Percentiles rank a stretch among this genome's conserved stretches.
Conservation (phyloP, 1,284 basidiomycete genomes). For the Thecaphora thlaspeos region DNA sequence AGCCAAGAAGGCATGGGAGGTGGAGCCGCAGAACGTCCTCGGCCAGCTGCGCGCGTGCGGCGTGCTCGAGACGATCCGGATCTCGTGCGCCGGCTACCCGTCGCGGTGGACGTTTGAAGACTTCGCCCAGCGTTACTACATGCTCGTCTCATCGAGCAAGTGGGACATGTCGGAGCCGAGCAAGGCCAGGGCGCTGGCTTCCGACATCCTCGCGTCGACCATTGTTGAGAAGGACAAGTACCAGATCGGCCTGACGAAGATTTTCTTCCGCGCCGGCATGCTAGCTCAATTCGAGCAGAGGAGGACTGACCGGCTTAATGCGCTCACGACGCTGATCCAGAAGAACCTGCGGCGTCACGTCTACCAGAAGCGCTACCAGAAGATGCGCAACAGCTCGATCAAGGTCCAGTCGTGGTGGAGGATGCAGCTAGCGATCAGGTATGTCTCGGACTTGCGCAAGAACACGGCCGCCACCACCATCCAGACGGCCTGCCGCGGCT, state of each 20-base stretch:
- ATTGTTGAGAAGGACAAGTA: constrained; percentile 94
- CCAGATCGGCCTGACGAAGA: constrained; percentile 93
- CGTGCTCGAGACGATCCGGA: constrained; percentile 97
- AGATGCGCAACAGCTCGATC: constrained; percentile 73
- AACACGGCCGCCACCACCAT: constrained; percentile 75
- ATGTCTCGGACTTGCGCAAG: constrained; percentile 72
- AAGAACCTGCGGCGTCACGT: constrained; percentile 90
- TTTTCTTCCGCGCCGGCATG: constrained; percentile 99
- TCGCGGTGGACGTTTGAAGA: constrained; percentile 99
- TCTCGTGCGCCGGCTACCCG: constrained; percentile 97
- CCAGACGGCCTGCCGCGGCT: constrained; percentile 73
- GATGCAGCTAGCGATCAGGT: constrained; percentile 71
- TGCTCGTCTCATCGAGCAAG: constrained; percentile 82
- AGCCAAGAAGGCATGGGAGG: constrained; percentile 92
- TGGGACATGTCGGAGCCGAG: constrained; percentile 66
- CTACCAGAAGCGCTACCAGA: constrained; percentile 77
- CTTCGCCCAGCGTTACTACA: constrained; percentile 98
- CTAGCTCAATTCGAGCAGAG: constrained; percentile 92
- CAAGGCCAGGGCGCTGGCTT: constrained; percentile 69
- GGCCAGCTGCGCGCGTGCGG: constrained; percentile 95
- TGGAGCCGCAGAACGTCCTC: constrained; percentile 91
- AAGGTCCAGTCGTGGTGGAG: constrained; percentile 93
- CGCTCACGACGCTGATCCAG: constrained; percentile 89
- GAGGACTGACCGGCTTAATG: constrained; percentile 81
- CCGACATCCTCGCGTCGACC: constrained; percentile 77